phyloP scores from a whole-genome alignment of 768 basidiomycete genomes.

The Boletus sp. region DNA sequence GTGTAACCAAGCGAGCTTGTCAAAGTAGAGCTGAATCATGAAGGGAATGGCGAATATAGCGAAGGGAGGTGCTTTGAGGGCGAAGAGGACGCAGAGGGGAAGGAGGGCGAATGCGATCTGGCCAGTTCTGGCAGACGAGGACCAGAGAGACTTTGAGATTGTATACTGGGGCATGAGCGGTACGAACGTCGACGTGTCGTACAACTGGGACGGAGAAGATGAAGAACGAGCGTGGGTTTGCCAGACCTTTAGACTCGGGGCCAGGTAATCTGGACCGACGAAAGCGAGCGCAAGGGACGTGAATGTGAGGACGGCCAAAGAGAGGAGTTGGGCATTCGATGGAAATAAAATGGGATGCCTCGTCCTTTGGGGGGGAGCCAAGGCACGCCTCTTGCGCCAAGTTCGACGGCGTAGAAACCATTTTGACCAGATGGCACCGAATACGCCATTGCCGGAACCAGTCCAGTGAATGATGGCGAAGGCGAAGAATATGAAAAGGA shows the following conservation, averaged over 20 bases:
- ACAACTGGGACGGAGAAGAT: constrained; percentile 27
- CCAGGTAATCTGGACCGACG: constrained; percentile 67
- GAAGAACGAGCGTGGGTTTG: constrained; percentile 29
- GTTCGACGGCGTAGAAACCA: constrained; percentile 57
- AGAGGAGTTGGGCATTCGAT: constrained; percentile 61
- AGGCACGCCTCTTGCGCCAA: constrained; percentile 48
- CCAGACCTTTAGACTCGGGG: constrained; percentile 47
- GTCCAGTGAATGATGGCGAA: constrained; percentile 44
- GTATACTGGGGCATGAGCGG: constrained; percentile 51
- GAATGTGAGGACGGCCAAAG: constrained; percentile 42
- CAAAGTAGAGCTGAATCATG: constrained; percentile 63
- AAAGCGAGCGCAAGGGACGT: constrained; percentile 47
- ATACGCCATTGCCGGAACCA: constrained; percentile 37
- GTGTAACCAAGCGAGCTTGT: constrained; percentile 71
- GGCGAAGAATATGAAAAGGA: constrained; percentile 40
- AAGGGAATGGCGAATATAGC: constrained; percentile 65
- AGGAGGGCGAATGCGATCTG: constrained; percentile 69
- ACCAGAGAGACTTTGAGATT: constrained; percentile 70
- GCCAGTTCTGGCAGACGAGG: constrained; percentile 61
- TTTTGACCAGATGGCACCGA: constrained; percentile 55
- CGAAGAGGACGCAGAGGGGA: constrained; percentile 67
- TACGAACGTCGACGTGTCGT: constrained; percentile 33
- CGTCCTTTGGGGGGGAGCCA: constrained; percentile 32
- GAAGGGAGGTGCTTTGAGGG: constrained; percentile 68
- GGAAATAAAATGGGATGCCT: constrained; percentile 44